Percentiles rank a stretch among this genome's conserved stretches.
Evolutionary conservation across 148 eudicot genomes (phyloP).

Genomic region (Beta vulgaris): DNA sequence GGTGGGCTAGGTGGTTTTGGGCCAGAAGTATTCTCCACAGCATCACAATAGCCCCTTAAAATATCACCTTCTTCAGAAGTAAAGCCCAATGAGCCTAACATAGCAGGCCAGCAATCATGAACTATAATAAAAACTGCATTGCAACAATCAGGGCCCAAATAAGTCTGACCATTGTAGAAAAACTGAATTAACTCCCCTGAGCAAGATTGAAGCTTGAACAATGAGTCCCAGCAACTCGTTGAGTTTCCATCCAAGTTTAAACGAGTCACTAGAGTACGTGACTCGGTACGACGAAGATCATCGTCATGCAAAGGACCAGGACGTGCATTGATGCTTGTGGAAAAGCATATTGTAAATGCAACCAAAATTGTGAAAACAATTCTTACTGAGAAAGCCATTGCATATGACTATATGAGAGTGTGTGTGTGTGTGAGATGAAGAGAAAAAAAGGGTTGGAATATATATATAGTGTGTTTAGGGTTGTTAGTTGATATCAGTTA

Average conservation of each 20-base stretch:
- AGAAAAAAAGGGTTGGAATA: slow-evolving; percentile 1
- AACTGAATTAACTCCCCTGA: slow-evolving; percentile 54
- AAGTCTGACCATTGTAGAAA: slow-evolving; percentile 53
- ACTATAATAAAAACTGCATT: slow-evolving; percentile 41
- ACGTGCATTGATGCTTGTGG: slow-evolving; percentile 12
- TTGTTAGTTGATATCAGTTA: neutral
- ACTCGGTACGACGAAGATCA: slow-evolving; percentile 2
- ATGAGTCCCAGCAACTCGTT: slow-evolving; percentile 46
- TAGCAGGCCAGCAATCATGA: slow-evolving; percentile 55
- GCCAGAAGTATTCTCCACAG: slow-evolving; percentile 14
- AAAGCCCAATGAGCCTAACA: slow-evolving; percentile 51
- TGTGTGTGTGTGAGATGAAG: neutral
- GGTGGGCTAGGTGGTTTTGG: slow-evolving; percentile 27
- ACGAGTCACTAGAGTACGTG: slow-evolving; percentile 5
- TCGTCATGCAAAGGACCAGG: neutral
- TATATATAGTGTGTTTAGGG: slow-evolving; percentile 12
- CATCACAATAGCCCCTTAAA: slow-evolving; percentile 56
- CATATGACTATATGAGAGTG: neutral
- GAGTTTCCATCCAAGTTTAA: slow-evolving; percentile 22
- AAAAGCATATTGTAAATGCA: neutral
- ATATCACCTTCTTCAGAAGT: slow-evolving; percentile 45
- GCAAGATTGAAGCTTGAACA: slow-evolving; percentile 51
- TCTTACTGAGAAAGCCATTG: slow-evolving; percentile 16
- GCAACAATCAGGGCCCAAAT: slow-evolving; percentile 50
- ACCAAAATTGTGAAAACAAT: neutral